Evolutionary conservation across 805 yeast species (phyloP).

Genomic region (Suhomyces vadensis): DNA sequence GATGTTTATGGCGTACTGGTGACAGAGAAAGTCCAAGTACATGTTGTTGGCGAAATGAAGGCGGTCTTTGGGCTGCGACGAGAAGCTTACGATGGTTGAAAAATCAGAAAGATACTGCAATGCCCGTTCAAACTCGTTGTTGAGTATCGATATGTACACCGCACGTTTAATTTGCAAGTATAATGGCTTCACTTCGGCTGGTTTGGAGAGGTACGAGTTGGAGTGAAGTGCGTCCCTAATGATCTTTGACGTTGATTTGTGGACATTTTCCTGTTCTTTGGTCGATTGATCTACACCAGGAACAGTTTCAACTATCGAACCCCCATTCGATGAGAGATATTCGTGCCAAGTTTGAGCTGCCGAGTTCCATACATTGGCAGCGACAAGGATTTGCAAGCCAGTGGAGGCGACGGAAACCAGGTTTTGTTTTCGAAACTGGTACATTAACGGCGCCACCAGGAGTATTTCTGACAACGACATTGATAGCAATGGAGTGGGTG

Average conservation of each 20-base stretch:
- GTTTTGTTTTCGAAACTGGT: background rate
- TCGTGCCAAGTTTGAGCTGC: background rate
- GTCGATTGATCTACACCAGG: background rate
- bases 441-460: slow-evolving; percentile 1
- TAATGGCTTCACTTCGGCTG: background rate
- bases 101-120: slow-evolving; percentile 19
- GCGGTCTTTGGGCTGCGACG: slow-evolving; percentile 24
- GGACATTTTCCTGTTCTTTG: background rate
- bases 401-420: background rate
- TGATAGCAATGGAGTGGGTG: too few species aligned
- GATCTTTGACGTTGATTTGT: background rate
- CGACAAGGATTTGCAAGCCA: background rate
- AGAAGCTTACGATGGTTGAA: slow-evolving; percentile 21
- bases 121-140: slow-evolving; percentile 21
- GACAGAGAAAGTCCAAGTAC: slow-evolving; percentile 30
- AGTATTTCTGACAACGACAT: slow-evolving; percentile 1
- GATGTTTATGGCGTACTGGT: slow-evolving; percentile 23
- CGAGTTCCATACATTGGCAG: background rate
- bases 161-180: slow-evolving; percentile 8
- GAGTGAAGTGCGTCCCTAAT: background rate
- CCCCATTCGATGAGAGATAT: background rate
- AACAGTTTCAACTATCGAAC: background rate
- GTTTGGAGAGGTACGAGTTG: slow-evolving; percentile 1
- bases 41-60: slow-evolving; percentile 22
- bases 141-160: slow-evolving; percentile 14